A percentile compares a stretch with the other conserved stretches of the same genome.
phyloP scores from a whole-genome alignment of 495 filamentous ascomycete genomes.

The Daldinia concentrica region DNA sequence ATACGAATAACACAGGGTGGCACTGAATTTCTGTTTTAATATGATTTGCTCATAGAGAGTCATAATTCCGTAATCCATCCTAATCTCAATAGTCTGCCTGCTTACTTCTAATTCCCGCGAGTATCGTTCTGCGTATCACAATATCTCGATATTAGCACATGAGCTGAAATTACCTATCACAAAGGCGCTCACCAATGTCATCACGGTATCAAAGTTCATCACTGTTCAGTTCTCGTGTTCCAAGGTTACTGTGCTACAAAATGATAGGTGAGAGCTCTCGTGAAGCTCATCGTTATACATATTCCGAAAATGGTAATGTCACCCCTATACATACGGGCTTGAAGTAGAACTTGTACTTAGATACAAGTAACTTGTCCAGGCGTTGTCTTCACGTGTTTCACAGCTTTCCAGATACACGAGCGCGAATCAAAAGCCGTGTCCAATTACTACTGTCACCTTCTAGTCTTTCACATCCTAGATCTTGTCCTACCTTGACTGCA shows the following conservation, averaged over 20 bases:
- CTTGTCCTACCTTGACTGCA: background rate
- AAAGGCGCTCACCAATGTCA: slow-evolving; percentile 13
- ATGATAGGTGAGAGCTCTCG: background rate
- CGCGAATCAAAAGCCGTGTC: background rate
- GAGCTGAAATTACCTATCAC: slow-evolving; percentile 23
- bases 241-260: background rate
- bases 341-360: background rate
- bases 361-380: background rate
- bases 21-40: slow-evolving; percentile 33
- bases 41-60: slow-evolving; percentile 45
- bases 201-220: slow-evolving; percentile 9
- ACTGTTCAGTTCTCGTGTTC: slow-evolving; percentile 24
- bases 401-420: background rate
- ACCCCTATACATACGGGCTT: slow-evolving; percentile 13
- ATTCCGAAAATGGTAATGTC: background rate
- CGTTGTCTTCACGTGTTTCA: background rate
- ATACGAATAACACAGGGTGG: slow-evolving; percentile 36
- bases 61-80: slow-evolving; percentile 42
- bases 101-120: slow-evolving; percentile 9
- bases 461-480: background rate
- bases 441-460: background rate
- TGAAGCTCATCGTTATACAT: background rate
- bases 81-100: slow-evolving; percentile 20
- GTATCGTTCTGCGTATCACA: slow-evolving; percentile 13
- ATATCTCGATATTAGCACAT: slow-evolving; percentile 7